Evolutionary conservation across 148 eudicot genomes (phyloP).

Genomic region (Spergularia marina): DNA sequence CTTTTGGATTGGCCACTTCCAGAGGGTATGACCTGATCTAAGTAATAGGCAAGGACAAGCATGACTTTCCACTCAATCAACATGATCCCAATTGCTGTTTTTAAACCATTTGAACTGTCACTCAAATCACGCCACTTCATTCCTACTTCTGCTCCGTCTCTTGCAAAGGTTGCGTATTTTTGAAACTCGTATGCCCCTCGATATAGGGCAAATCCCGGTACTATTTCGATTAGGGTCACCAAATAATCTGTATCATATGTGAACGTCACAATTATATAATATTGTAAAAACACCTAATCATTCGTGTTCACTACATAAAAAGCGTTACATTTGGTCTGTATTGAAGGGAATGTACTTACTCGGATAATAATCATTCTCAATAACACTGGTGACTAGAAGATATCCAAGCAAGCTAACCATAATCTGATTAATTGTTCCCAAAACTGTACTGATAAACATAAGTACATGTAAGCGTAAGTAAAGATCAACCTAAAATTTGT

Average conservation of each 20-base stretch:
- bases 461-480: neutral
- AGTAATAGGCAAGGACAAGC: slow-evolving; percentile 55
- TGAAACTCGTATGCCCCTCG: slow-evolving; percentile 67
- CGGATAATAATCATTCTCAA: no score
- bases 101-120: slow-evolving; percentile 61
- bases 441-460: no score
- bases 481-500: neutral
- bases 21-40: slow-evolving; percentile 57
- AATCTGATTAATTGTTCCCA: no score
- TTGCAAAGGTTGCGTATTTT: slow-evolving; percentile 45
- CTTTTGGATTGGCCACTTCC: slow-evolving; percentile 52
- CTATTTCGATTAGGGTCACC: slow-evolving; percentile 54
- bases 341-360: no score
- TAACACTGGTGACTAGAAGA: no score
- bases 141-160: slow-evolving; percentile 50
- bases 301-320: no score
- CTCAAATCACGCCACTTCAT: slow-evolving; percentile 67
- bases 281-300: no score
- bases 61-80: slow-evolving; percentile 60
- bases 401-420: no score
- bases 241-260: slow-evolving; percentile 35
- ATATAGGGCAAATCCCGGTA: slow-evolving; percentile 69
- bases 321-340: no score
- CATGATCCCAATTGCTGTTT: slow-evolving; percentile 53
- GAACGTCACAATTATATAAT: no score